Evolutionary conservation across 2,329 filamentous ascomycete species (phyloP).

Genomic region (Pseudogymnoascus verrucosus): DNA sequence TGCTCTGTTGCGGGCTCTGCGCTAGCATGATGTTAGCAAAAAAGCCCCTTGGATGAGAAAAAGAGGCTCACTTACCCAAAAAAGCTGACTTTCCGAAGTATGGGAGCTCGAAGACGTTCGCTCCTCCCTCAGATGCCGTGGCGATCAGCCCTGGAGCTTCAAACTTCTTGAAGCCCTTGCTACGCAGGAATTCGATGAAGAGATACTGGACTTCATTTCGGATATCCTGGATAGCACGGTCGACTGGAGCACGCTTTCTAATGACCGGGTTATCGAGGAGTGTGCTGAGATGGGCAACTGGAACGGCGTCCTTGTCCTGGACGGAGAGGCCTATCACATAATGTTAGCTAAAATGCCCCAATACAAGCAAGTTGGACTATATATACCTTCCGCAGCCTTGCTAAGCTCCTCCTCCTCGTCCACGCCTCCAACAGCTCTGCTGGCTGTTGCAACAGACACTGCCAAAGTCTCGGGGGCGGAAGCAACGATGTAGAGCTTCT

Average conservation of each 20-base stretch:
- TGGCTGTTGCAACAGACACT: slow-evolving; percentile 49
- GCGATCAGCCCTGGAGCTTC: slow-evolving; percentile 86
- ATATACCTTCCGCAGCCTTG: slow-evolving; percentile 32
- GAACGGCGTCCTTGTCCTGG: slow-evolving; percentile 46
- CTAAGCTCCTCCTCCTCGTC: slow-evolving; percentile 45
- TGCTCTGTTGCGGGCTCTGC: slow-evolving; percentile 79
- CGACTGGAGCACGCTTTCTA: slow-evolving; percentile 84
- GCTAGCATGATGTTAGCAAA: too few species aligned
- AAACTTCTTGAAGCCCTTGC: slow-evolving; percentile 70
- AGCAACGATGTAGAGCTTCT: slow-evolving; percentile 73
- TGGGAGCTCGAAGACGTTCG: slow-evolving; percentile 80
- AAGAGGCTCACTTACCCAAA: slow-evolving; percentile 37
- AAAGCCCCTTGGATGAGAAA: not conserved
- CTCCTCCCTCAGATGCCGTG: slow-evolving; percentile 79
- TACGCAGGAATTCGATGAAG: slow-evolving; percentile 71
- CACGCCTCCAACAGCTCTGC: slow-evolving; percentile 48
- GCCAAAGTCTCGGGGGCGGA: slow-evolving; percentile 50
- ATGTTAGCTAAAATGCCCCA: slow-evolving; percentile 10
- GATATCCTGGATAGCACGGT: slow-evolving; percentile 67
- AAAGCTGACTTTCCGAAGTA: slow-evolving; percentile 84
- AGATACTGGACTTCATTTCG: slow-evolving; percentile 40
- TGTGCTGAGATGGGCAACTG: slow-evolving; percentile 73
- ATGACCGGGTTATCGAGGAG: slow-evolving; percentile 87
- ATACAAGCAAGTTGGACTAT: slow-evolving; percentile 18
- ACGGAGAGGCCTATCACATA: not conserved